These are phyloP conservation scores for Candida maris DNA, from an alignment of 805 yeast genomes.

Conservation along the genomic window DNA sequence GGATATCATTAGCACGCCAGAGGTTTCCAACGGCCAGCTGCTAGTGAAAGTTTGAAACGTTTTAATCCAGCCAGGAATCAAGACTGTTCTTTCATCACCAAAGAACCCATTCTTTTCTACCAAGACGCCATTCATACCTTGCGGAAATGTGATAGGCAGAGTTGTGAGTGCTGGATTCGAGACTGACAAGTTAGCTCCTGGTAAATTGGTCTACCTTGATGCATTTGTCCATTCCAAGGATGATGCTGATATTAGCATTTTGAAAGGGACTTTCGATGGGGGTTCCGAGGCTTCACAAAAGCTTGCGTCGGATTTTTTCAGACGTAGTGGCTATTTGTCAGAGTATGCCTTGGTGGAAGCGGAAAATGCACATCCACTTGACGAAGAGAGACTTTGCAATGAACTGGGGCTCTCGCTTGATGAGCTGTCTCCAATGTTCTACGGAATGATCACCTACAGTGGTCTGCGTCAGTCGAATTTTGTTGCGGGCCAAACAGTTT, in stretches of 20 bases:
- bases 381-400: constrained; percentile 1
- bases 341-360: constrained; percentile 5
- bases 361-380: constrained; percentile 2
- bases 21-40: constrained; percentile 2
- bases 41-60: constrained; percentile 3
- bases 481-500: constrained; percentile 7
- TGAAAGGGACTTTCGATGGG: constrained; percentile 4
- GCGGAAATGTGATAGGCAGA: constrained; percentile 7
- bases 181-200: constrained; percentile 1
- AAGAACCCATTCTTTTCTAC: constrained; percentile 6
- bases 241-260: not conserved
- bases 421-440: not conserved
- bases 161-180: not conserved
- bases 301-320: constrained; percentile 1
- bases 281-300: constrained; percentile 1
- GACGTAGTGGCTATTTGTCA: constrained; percentile 4
- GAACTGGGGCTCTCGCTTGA: not conserved
- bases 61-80: not conserved
- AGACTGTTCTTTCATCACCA: not conserved
- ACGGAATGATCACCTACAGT: constrained; percentile 3
- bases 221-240: constrained; percentile 1
- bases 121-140: constrained; percentile 6
- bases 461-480: constrained; percentile 3
- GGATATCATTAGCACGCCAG: constrained; percentile 2
- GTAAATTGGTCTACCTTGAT: constrained; percentile 8